Evolutionary conservation across 768 basidiomycete species (phyloP), one percentile per base, ranked within the genome.

Genomic region (Russula virescens): DNA sequence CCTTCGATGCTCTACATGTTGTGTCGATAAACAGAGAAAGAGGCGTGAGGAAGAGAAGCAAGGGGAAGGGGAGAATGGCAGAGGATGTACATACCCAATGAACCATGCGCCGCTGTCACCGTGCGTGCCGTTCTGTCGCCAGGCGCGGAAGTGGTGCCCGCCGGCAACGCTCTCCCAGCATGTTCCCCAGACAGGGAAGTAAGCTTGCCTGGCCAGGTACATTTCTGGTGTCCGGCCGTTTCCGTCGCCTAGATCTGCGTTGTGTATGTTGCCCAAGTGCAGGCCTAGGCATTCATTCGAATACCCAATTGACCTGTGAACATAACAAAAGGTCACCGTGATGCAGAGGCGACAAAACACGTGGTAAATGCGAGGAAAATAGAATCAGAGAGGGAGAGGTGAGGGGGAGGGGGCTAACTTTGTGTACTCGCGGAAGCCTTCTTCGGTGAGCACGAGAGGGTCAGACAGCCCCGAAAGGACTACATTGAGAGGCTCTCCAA

Each of bases 141-240:
- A 94, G 9, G 90, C 90, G 53, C 91, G 81, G 69, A 90, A 94
- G 70, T 94, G 93, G 61, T 94, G 86, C 2, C 91, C 92, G n/a
- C 91, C 91, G 16, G 85, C 79, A 25, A 94, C 73, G 68, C 84
- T 90, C 78, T 94, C 91, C 88, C 92, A 91, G 73, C 92, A 94
- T 0, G 90, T 90, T 28, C 92, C 92, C 80, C 84, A 86, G 40
- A 86, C 74, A 5, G 91, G 89, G 67, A 82, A 81, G 73, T 91
- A 92, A 64, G 86, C 78, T 68, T 94, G 91, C 25, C 92, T 83
- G 25, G 85, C 86, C 51, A 94, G 81, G 70, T 85, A 81, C 64
- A 84, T 80, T 70, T 94, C 87, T 0, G 75, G 71, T 70, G 86
- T 86, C 68, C 79, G 80, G 2, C 85, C 85, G 57, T 87, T 83